Base-by-base conservation (phyloP, 495 filamentous ascomycete genomes). In the Aspergillus heteromorphus region DNA sequence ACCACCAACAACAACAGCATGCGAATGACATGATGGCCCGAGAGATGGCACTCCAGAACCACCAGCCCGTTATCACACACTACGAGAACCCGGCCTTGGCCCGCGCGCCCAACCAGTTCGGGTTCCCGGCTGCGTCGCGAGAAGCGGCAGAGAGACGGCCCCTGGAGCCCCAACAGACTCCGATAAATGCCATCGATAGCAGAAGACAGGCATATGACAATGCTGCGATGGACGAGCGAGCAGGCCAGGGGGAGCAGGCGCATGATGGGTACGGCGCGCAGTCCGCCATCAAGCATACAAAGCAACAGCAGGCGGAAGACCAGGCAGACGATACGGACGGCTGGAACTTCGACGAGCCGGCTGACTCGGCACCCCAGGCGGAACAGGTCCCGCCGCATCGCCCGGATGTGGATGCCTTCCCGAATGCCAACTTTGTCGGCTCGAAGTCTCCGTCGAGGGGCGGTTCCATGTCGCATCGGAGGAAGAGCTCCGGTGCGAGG, bases 311-410 rank as follows among this genome's bases (percentile, higher is more conserved):
- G n/a, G 42, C 40, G 16, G 65, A 83, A 20, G 75, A 79, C n/a
- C 47, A 49, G 47, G 57, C 64, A 0, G 69, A 74, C 18, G 87
- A 93, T 55, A 65, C 78, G 5, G 92, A 95, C 68, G 87, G 79
- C 10, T 98, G 93, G 93, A 89, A 93, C 65, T 98, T 98, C 63
- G 88, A 90, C 54, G 92, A 97, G 50, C 75, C 73, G 4, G 41
- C 56, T 3, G 69, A 68, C 11, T 64, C 69, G 17, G 71, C 67
- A 53, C 49, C 67, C 1, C 70, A 83, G 21, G 64, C 76, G 42
- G 80, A 76, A 57, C 68, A 67, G 54, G 81, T 77, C 40, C 81
- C 75, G 54, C 75, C 78, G 17, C 79, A 83, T 52, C 73, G 91
- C 45, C 89, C 88, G 2, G 91, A 97, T 62, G 89, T 85, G 1